phyloP scores from a whole-genome alignment of 2,329 filamentous ascomycete genomes.

The Bretziella fagacearum region DNA sequence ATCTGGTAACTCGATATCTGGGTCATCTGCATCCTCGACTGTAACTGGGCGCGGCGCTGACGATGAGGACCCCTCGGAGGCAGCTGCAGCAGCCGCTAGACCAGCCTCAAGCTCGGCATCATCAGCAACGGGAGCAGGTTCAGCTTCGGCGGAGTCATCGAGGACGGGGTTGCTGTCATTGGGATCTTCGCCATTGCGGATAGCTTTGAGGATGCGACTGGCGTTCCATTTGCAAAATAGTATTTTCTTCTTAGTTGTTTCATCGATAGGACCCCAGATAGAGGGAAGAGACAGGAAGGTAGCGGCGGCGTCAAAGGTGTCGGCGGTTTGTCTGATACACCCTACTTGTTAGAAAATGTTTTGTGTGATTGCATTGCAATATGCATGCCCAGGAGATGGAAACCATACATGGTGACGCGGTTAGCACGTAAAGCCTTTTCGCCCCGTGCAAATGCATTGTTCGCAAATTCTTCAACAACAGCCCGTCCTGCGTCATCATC shows the following conservation, averaged over 20 bases:
- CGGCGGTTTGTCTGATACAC: conserved; percentile 75
- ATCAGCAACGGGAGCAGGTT: background rate
- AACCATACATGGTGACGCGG: conserved; percentile 58
- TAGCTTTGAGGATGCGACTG: conserved; percentile 71
- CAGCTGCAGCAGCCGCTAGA: conserved; percentile 17
- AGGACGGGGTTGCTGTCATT: conserved; percentile 65
- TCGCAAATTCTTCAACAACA: conserved; percentile 85
- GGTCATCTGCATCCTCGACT: conserved; percentile 5
- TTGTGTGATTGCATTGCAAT: background rate
- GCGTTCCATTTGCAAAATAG: conserved; percentile 97
- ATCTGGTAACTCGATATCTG: conserved; percentile 12
- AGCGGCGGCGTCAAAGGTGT: conserved; percentile 81
- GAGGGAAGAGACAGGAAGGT: conserved; percentile 80
- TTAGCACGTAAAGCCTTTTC: conserved; percentile 68
- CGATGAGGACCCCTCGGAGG: conserved; percentile 13
- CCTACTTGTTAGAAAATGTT: background rate
- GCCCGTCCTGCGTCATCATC: conserved; percentile 79
- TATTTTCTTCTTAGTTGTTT: conserved; percentile 68
- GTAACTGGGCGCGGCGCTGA: background rate
- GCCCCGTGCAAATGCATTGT: conserved; percentile 72
- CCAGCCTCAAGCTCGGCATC: conserved; percentile 19
- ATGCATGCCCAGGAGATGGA: background rate
- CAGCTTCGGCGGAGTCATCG: conserved; percentile 19
- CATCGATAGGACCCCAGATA: conserved; percentile 63
- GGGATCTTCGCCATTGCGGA: conserved; percentile 80